Evolutionary conservation across 345 rosid genomes (phyloP).

Genomic region (Hypericum perforatum): DNA sequence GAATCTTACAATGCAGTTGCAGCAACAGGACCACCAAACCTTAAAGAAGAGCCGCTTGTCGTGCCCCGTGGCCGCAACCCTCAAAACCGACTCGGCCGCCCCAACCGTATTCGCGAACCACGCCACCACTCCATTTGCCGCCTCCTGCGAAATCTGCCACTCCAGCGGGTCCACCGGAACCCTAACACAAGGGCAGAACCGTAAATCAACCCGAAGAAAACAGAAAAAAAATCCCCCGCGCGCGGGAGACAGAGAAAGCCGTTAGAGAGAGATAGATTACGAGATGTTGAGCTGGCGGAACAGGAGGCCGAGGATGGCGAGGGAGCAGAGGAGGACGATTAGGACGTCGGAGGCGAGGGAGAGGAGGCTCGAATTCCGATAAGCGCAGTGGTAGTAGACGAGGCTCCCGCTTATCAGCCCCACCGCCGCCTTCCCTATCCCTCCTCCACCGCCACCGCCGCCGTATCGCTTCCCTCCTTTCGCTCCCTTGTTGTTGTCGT

Average conservation of each 20-base stretch:
- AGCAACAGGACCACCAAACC: constrained; percentile 19
- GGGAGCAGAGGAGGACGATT: constrained; percentile 94
- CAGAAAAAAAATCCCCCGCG: no score
- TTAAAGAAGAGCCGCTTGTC: constrained; percentile 80
- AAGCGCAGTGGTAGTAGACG: constrained; percentile 65
- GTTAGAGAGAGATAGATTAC: constrained; percentile 20
- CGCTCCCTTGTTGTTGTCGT: neutral
- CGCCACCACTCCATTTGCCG: constrained; percentile 65
- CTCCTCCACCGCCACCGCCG: neutral
- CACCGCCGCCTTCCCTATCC: constrained; percentile 19
- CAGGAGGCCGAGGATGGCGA: constrained; percentile 97
- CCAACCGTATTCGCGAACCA: constrained; percentile 88
- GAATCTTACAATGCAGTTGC: no score
- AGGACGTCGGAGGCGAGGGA: constrained; percentile 80
- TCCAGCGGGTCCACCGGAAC: constrained; percentile 94
- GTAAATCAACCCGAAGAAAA: no score
- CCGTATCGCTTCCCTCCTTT: neutral
- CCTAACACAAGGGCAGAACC: constrained; percentile 17
- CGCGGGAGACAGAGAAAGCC: neutral
- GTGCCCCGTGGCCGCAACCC: constrained; percentile 97
- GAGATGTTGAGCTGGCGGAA: constrained; percentile 89
- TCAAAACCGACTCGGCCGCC: constrained; percentile 84
- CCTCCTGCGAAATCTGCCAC: constrained; percentile 96
- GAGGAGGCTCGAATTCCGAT: constrained; percentile 62
- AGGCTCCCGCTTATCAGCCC: constrained; percentile 19